Evolutionary conservation across 306 rosid genomes (phyloP).

Genomic region (Trifolium dubium): DNA sequence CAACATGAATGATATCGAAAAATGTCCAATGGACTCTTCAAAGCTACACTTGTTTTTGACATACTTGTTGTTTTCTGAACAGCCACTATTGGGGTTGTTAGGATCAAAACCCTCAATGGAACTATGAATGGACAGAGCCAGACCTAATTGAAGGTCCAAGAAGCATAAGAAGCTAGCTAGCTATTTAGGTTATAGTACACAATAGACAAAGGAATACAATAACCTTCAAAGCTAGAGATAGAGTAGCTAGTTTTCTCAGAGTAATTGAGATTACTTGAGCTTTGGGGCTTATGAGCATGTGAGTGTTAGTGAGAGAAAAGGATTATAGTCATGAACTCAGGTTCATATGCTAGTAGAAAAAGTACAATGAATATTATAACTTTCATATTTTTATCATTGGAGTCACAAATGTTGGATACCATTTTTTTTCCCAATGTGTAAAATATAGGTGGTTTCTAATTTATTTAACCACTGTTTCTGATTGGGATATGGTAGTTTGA

Average conservation of each 20-base stretch:
- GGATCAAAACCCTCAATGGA: constrained; percentile 47
- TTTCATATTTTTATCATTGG: not conserved
- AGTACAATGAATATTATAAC: not conserved
- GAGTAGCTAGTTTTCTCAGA: constrained; percentile 28
- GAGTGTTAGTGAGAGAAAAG: constrained; percentile 46
- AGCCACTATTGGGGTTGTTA: constrained; percentile 9
- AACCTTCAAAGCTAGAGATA: constrained; percentile 40
- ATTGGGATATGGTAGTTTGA: constrained; percentile 16
- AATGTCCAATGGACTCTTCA: constrained; percentile 57
- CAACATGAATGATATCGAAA: not conserved
- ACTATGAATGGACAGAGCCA: constrained; percentile 53
- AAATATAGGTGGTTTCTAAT: constrained; percentile 1
- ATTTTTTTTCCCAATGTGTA: constrained; percentile 2
- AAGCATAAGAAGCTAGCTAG: constrained; percentile 25
- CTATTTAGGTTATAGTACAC: not conserved
- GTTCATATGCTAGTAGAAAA: not conserved
- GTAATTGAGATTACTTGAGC: constrained; percentile 41
- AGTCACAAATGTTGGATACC: constrained; percentile 15
- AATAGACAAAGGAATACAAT: not conserved
- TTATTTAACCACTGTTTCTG: constrained; percentile 15
- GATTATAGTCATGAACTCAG: constrained; percentile 9
- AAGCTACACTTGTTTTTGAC: constrained; percentile 61
- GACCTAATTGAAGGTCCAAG: constrained; percentile 76
- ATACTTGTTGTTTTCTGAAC: constrained; percentile 40
- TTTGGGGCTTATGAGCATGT: constrained; percentile 41